These are phyloP conservation scores for Talaromyces stipitatus DNA, from an alignment of 495 filamentous ascomycete species.

Conservation along the genomic window DNA sequence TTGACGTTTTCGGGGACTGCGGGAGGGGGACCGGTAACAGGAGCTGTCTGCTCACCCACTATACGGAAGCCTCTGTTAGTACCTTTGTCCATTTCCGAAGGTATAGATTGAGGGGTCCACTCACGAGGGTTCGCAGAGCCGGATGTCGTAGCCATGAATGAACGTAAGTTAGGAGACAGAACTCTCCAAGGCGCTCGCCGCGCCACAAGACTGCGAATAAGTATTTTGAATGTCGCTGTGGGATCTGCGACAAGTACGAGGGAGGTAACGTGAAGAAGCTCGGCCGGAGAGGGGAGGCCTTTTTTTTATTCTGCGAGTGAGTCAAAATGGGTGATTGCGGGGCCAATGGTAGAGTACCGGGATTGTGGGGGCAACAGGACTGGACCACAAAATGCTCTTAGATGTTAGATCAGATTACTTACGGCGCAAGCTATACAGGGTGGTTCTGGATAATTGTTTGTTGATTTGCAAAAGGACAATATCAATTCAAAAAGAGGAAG, in stretches of 20 bases:
- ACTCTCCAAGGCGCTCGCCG: slow-evolving; percentile 43
- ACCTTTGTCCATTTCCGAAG: background rate
- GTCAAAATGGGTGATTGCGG: slow-evolving; percentile 1
- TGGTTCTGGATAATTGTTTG: background rate
- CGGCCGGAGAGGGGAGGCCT: slow-evolving; percentile 5
- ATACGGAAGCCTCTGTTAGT: slow-evolving; percentile 5
- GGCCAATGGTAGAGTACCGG: background rate
- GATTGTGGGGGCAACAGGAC: background rate
- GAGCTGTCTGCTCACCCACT: slow-evolving; percentile 49
- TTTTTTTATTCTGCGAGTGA: slow-evolving; percentile 5
- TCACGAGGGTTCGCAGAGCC: slow-evolving; percentile 48
- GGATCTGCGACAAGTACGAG: background rate
- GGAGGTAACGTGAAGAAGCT: background rate
- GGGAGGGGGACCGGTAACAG: slow-evolving; percentile 37
- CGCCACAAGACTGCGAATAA: slow-evolving; percentile 42
- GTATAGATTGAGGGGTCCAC: slow-evolving; percentile 11
- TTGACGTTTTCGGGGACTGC: slow-evolving; percentile 40
- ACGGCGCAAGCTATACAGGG: background rate
- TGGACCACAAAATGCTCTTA: background rate
- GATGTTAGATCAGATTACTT: background rate
- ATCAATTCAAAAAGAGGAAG: background rate
- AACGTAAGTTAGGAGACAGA: slow-evolving; percentile 33
- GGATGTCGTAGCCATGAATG: slow-evolving; percentile 52
- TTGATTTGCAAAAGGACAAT: background rate
- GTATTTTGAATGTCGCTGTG: slow-evolving; percentile 34